phyloP scores from a whole-genome alignment of 805 yeast genomes.

The Metschnikowia peoriensis region DNA sequence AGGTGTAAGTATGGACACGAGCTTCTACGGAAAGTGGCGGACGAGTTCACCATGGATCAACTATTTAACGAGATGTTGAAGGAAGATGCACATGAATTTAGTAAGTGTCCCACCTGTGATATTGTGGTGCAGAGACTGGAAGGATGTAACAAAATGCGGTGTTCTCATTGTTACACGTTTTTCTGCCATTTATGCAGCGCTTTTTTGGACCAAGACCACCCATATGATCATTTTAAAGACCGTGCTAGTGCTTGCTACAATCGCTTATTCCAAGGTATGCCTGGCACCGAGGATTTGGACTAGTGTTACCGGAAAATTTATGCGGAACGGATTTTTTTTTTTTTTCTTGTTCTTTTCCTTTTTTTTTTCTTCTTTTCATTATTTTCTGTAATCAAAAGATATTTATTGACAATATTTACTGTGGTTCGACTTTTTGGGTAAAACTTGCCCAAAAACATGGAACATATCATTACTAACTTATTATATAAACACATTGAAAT shows the following conservation, averaged over 20 bases:
- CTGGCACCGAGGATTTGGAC: constrained; percentile 19
- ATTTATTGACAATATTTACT: too few relatives aligned
- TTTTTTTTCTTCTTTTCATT: too few relatives aligned
- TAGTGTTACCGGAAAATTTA: not conserved
- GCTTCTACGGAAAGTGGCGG: constrained; percentile 39
- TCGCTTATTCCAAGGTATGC: constrained; percentile 51
- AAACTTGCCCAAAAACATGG: too few relatives aligned
- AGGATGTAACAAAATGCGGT: constrained; percentile 66
- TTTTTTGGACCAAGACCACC: constrained; percentile 36
- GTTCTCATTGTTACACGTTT: constrained; percentile 44
- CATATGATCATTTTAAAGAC: constrained; percentile 53
- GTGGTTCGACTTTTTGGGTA: too few relatives aligned
- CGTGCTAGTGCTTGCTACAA: constrained; percentile 45
- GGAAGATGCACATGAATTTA: constrained; percentile 41
- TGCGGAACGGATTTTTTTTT: too few relatives aligned
- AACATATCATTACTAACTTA: too few relatives aligned
- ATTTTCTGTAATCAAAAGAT: too few relatives aligned
- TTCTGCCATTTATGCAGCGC: constrained; percentile 60
- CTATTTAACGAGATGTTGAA: constrained; percentile 44
- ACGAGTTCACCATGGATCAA: constrained; percentile 47
- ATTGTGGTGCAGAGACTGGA: constrained; percentile 52
- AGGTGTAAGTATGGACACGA: constrained; percentile 46
- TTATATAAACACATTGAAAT: too few relatives aligned
- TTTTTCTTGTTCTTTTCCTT: too few relatives aligned
- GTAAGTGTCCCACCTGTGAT: constrained; percentile 53